Evolutionary conservation across 164 flowering plant species (phyloP).

Genomic region (Annona squamosa): DNA sequence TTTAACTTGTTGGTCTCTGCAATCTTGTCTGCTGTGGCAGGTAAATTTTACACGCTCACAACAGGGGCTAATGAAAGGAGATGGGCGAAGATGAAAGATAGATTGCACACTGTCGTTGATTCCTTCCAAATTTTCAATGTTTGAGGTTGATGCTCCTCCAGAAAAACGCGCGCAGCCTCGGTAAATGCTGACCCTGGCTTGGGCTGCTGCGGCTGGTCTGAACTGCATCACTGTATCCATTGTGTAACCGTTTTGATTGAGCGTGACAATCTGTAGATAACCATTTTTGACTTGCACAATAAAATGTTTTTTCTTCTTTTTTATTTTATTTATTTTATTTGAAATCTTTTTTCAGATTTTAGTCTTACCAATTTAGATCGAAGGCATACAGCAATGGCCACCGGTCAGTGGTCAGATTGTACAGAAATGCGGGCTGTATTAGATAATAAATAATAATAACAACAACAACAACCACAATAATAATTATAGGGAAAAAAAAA

Average conservation of each 20-base stretch:
- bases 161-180: neutral
- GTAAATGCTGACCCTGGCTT: neutral
- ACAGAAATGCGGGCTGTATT: neutral
- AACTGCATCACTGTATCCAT: neutral
- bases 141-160: conserved; percentile 6
- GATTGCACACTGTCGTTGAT: conserved; percentile 60
- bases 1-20: neutral
- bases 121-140: conserved; percentile 69
- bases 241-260: neutral
- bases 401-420: neutral
- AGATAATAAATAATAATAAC: neutral
- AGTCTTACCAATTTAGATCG: neutral
- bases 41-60: conserved; percentile 84
- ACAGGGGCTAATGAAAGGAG: conserved; percentile 96
- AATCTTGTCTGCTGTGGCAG: conserved; percentile 33
- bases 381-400: neutral
- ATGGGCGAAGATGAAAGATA: conserved; percentile 96
- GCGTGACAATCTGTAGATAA: neutral
- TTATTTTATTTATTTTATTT: neutral
- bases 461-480: too few species aligned
- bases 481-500: neutral
- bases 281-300: conserved; percentile 4
- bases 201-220: neutral
- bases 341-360: neutral
- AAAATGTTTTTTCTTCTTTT: neutral